Conservation (phyloP, 2,329 filamentous ascomycete species). For the Colletotrichum sidae region DNA sequence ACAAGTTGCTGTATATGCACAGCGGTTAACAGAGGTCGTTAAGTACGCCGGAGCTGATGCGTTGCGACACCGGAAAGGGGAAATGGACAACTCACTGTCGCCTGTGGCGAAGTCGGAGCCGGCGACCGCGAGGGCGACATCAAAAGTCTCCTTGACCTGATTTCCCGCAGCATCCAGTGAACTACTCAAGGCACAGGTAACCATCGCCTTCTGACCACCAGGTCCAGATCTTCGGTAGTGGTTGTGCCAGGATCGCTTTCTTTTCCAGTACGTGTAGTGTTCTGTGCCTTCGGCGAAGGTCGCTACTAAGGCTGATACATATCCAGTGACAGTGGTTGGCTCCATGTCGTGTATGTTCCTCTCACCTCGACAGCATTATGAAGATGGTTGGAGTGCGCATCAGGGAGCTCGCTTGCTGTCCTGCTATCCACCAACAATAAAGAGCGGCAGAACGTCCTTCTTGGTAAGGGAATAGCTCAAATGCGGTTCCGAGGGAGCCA, state of each 20-base stretch:
- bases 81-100: constrained; percentile 45
- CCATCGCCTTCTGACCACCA: constrained; percentile 26
- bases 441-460: too few relatives aligned
- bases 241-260: constrained; percentile 46
- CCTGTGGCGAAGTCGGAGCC: constrained; percentile 49
- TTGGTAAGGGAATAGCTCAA: too few relatives aligned
- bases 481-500: too few relatives aligned
- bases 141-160: constrained; percentile 48
- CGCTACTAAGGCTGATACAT: constrained; percentile 37
- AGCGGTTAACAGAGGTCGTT: constrained; percentile 38
- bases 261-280: constrained; percentile 51
- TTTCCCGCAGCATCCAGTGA: constrained; percentile 48
- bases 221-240: constrained; percentile 44
- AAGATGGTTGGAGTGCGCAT: not conserved
- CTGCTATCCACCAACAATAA: too few relatives aligned
- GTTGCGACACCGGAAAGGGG: not conserved
- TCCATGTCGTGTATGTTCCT: constrained; percentile 32
- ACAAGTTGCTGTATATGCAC: constrained; percentile 35
- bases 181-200: constrained; percentile 48
- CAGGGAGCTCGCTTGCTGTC: too few relatives aligned
- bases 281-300: constrained; percentile 37
- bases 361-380: constrained; percentile 29
- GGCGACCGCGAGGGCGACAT: constrained; percentile 47
- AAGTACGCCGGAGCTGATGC: not conserved
- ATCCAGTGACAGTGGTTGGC: constrained; percentile 39